Percentiles rank a stretch among this genome's conserved stretches.
Conservation (phyloP, 83 land plant species). For the Thuja plicata region DNA sequence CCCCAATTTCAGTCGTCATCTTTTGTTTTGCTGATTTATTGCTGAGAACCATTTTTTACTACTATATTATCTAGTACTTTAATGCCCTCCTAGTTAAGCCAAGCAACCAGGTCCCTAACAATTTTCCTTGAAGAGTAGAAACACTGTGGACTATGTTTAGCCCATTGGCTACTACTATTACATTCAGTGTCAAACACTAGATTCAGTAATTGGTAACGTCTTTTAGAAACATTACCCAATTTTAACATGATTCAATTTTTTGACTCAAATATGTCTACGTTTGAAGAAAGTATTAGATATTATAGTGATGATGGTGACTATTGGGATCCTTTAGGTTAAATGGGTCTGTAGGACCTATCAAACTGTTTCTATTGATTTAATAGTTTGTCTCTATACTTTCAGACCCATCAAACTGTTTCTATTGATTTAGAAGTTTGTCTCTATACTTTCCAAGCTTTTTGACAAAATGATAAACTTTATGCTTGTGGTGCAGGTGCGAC, state of each 20-base stretch:
- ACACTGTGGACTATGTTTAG: background rate
- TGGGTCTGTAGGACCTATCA: conserved; percentile 9
- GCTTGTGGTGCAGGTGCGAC: conserved; percentile 64
- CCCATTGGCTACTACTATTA: background rate
- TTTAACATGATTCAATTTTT: background rate
- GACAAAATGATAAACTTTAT: background rate
- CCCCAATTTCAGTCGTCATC: no score
- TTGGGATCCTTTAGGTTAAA: background rate
- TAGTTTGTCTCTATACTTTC: background rate
- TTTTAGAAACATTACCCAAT: background rate
- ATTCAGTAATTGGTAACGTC: background rate
- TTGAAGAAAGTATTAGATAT: background rate
- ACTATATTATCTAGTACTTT: background rate
- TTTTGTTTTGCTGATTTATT: no score
- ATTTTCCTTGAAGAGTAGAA: background rate
- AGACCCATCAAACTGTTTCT: background rate
- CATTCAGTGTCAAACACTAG: background rate
- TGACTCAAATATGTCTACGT: background rate
- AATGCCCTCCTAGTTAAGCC: background rate
- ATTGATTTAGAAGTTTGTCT: background rate
- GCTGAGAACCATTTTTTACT: no score
- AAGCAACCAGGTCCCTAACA: background rate
- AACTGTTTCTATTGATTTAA: background rate
- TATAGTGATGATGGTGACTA: background rate
- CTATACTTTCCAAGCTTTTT: background rate